Evolutionary conservation across 2,329 filamentous ascomycete species (phyloP).

Genomic region (Fusarium stilboides): DNA sequence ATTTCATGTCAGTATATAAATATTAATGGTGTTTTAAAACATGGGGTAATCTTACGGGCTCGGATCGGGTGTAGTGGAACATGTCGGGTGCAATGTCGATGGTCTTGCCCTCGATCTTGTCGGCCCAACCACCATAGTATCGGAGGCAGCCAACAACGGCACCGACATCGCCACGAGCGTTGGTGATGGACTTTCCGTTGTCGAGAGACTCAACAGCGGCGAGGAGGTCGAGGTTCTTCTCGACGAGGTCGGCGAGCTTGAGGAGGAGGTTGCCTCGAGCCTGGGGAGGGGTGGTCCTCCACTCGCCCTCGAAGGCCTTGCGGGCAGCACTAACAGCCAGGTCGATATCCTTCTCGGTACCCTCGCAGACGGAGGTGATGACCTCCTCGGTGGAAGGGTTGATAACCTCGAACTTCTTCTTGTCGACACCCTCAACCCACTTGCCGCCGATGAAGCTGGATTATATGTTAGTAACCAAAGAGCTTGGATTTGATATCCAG

Average conservation of each 20-base stretch:
- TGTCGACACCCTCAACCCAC: conserved; percentile 83
- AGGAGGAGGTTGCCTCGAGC: conserved; percentile 78
- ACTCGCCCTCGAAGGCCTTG: conserved; percentile 84
- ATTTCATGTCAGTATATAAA: conserved; percentile 26
- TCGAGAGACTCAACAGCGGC: conserved; percentile 89
- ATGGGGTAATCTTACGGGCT: conserved; percentile 70
- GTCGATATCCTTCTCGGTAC: conserved; percentile 87
- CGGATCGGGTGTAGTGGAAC: conserved; percentile 85
- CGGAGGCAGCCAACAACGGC: conserved; percentile 79
- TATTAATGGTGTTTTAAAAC: background rate
- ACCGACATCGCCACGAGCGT: conserved; percentile 82
- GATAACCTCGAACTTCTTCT: conserved; percentile 92
- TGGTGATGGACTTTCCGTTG: conserved; percentile 85
- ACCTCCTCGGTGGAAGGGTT: conserved; percentile 89
- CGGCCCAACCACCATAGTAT: conserved; percentile 86
- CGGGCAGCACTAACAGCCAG: conserved; percentile 88
- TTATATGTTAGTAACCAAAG: conserved; percentile 40
- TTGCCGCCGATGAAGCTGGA: conserved; percentile 92
- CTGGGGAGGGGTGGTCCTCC: conserved; percentile 78
- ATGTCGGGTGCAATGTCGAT: conserved; percentile 83
- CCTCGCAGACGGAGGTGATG: conserved; percentile 87
- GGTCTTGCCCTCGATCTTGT: conserved; percentile 92
- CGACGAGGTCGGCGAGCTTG: conserved; percentile 85
- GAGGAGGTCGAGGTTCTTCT: conserved; percentile 83
- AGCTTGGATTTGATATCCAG: background rate